Evolutionary conservation across 257 asterid genomes (phyloP).

Genomic region (Linderniella brevidens): DNA sequence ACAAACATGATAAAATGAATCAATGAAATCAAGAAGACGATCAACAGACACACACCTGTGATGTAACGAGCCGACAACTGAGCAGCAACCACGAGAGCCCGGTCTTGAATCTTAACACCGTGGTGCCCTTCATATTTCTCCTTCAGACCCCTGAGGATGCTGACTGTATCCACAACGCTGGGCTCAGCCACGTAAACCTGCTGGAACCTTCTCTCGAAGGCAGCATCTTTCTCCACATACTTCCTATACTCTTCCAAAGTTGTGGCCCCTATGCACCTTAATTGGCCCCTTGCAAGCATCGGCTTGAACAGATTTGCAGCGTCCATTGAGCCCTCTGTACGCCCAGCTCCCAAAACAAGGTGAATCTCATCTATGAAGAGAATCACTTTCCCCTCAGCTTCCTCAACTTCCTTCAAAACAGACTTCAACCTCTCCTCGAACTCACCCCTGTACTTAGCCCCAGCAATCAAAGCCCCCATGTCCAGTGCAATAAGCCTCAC

Average conservation of each 20-base stretch:
- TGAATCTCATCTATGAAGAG: slow-evolving; percentile 56
- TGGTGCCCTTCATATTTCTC: slow-evolving; percentile 76
- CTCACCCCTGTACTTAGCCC: slow-evolving; percentile 69
- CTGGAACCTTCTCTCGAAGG: slow-evolving; percentile 65
- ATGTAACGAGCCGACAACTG: slow-evolving; percentile 51
- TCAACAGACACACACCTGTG: slow-evolving; percentile 21
- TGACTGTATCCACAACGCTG: slow-evolving; percentile 40
- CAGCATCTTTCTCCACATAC: slow-evolving; percentile 68
- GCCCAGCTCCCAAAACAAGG: slow-evolving; percentile 53
- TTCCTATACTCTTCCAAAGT: slow-evolving; percentile 55
- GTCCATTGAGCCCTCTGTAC: slow-evolving; percentile 64
- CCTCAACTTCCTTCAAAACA: slow-evolving; percentile 62
- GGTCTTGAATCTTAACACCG: slow-evolving; percentile 59
- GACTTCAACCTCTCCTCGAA: slow-evolving; percentile 58
- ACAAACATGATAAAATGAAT: neutral
- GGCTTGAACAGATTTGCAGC: slow-evolving; percentile 66
- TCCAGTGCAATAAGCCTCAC: slow-evolving; percentile 62
- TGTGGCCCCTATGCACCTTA: slow-evolving; percentile 59
- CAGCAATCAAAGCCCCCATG: slow-evolving; percentile 60
- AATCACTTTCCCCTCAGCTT: slow-evolving; percentile 58
- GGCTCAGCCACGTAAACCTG: slow-evolving; percentile 70
- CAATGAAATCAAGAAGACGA: neutral
- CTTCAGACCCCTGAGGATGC: slow-evolving; percentile 53
- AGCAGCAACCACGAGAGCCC: slow-evolving; percentile 58
- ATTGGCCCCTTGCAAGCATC: slow-evolving; percentile 65